These are phyloP conservation scores for Kwoniella bestiolae DNA, from an alignment of 768 basidiomycete genomes.

Conservation along the genomic window DNA sequence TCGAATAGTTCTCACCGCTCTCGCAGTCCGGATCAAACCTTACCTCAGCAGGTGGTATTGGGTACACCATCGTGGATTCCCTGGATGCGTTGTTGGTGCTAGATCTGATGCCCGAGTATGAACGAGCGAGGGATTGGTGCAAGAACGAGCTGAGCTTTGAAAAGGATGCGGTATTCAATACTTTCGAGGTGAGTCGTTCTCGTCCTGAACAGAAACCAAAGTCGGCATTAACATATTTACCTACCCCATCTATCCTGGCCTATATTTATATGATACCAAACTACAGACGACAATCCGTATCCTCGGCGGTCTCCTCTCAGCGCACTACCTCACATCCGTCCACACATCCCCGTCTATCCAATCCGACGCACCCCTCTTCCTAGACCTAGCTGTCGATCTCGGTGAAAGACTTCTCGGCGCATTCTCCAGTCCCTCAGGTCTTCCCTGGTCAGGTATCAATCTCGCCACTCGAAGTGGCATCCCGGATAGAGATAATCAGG, in stretches of 20 bases:
- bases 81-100: conserved; percentile 86
- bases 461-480: conserved; percentile 67
- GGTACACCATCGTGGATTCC: conserved; percentile 85
- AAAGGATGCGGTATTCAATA: conserved; percentile 76
- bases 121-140: conserved; percentile 78
- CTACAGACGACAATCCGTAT: conserved; percentile 90
- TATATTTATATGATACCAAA: no score
- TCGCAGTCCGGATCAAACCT: conserved; percentile 75
- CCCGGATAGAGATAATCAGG: conserved; percentile 66
- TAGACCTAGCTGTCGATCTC: conserved; percentile 78
- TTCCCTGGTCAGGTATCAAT: conserved; percentile 82
- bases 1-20: conserved; percentile 85
- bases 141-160: conserved; percentile 72
- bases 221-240: no score
- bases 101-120: conserved; percentile 78
- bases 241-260: no score
- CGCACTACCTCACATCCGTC: conserved; percentile 72
- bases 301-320: conserved; percentile 84
- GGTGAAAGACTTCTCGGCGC: conserved; percentile 81
- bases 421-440: conserved; percentile 79
- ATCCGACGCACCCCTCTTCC: conserved; percentile 67
- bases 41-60: conserved; percentile 72
- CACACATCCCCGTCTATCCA: conserved; percentile 35
- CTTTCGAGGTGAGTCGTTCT: conserved; percentile 74
- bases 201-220: no score